Base-by-base conservation (phyloP, 2,329 filamentous ascomycete species). In the Aspergillus fumigatiaffinis region DNA sequence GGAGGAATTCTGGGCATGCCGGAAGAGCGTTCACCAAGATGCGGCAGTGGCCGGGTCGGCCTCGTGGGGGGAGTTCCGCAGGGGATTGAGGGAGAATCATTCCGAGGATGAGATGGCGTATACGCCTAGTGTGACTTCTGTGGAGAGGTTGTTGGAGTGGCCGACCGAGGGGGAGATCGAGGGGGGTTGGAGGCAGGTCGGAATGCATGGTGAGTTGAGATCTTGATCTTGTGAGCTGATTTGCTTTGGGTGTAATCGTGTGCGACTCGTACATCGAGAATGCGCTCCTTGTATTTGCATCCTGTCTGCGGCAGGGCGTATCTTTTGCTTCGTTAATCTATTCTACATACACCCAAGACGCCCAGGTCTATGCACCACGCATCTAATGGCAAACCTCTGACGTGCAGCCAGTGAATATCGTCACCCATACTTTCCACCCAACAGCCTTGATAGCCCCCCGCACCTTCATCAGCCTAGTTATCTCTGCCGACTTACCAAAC, bases 81-180 rank as follows among this genome's bases (percentile, higher is more conserved):
- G 59, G 14, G 72, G 74, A 0, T 54, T 78, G 47, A 68, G 71
- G 29, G 65, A 71, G 9, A 60, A 75, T 20, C 76, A 77, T 62
- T 72, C 73, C 6, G 65, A 70, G 56, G 69, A 77, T 61, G 76
- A 77, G 58, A 68, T 69, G 68, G 71, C 70, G 32, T 78, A 77
- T 61, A 77, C 74, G 29, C 73, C 73, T 5, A 75, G 66, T 48
- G 68, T 76, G 8, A 66, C 63, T 2, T 51, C 62, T 3, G 65
- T 73, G 10, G 67, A 72, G 52, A 56, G 56, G 28, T 49, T 75
- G 29, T 28, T 73, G 49, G 57, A 69, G 21, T 75, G 72, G 72
- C 54, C 60, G 3, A 41, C 55, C 3, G 52, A 59, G n/a, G 26
- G 58, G 20, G 57, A 61, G 23, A 32, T 63, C 0, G 58, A 61